Conservation (phyloP, 345 rosid species). For the Cochlearia excelsa region DNA sequence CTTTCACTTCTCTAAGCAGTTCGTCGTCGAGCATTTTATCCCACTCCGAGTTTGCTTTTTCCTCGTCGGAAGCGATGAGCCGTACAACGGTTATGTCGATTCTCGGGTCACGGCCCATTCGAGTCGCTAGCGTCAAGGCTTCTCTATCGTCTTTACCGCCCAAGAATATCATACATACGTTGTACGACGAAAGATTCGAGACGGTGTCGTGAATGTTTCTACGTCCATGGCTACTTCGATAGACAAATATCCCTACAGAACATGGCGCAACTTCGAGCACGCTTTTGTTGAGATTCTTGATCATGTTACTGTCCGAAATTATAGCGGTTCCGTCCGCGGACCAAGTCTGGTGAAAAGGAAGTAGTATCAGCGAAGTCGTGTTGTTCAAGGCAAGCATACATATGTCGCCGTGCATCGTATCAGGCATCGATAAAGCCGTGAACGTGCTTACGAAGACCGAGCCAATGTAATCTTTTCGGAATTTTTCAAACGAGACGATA, state of each 20-base stretch:
- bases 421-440: conserved; percentile 37
- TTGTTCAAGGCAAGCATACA: conserved; percentile 54
- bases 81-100: conserved; percentile 26
- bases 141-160: conserved; percentile 49
- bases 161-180: conserved; percentile 36
- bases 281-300: conserved; percentile 39
- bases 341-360: conserved; percentile 61
- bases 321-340: conserved; percentile 32
- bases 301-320: conserved; percentile 33
- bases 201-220: conserved; percentile 13
- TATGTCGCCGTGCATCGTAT: conserved; percentile 58
- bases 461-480: conserved; percentile 31
- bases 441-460: conserved; percentile 29
- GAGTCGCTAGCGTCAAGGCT: conserved; percentile 31
- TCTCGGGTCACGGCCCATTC: conserved; percentile 27
- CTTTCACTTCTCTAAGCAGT: conserved; percentile 22
- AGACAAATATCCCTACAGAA: conserved; percentile 53
- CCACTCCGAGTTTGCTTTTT: conserved; percentile 21
- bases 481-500: conserved; percentile 34
- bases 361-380: conserved; percentile 43
- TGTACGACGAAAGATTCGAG: neutral
- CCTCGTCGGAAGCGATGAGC: conserved; percentile 4
- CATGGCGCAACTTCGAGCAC: conserved; percentile 57
- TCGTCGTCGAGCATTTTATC: conserved; percentile 36
- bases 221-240: conserved; percentile 27